Evolutionary conservation across 73 alveolate species (phyloP).

Genomic region (Halteria grandinella): DNA sequence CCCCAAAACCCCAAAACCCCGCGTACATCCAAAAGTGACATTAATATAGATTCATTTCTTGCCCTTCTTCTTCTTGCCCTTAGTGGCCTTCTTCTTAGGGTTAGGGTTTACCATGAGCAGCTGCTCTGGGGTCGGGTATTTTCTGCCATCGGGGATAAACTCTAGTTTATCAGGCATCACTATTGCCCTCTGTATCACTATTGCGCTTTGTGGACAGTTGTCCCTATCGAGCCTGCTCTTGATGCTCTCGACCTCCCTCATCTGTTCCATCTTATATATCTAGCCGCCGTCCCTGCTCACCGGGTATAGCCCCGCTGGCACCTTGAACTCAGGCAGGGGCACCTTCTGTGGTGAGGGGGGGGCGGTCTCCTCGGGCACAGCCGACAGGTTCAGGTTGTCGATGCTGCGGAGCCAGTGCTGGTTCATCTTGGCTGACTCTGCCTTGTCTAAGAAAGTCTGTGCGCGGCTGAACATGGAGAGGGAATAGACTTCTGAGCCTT

Average conservation of each 20-base stretch:
- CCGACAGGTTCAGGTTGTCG: conserved; percentile 8
- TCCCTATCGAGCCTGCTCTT: conserved; percentile 54
- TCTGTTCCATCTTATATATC: conserved; percentile 42
- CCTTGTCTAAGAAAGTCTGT: too few relatives aligned
- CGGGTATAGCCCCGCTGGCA: background rate
- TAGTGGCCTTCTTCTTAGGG: conserved; percentile 60
- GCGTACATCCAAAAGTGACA: too few relatives aligned
- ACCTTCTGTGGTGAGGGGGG: background rate
- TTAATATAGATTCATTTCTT: too few relatives aligned
- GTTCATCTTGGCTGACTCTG: conserved; percentile 18
- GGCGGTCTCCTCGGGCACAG: conserved; percentile 40
- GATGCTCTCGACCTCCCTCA: conserved; percentile 51
- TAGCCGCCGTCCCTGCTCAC: conserved; percentile 23
- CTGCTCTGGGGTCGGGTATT: conserved; percentile 36
- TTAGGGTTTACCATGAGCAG: conserved; percentile 61
- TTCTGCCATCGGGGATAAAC: conserved; percentile 2
- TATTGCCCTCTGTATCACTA: conserved; percentile 38
- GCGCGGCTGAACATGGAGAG: conserved; percentile 28
- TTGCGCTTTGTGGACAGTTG: conserved; percentile 21
- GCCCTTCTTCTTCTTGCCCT: conserved; percentile 46
- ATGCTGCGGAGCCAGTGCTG: conserved; percentile 2
- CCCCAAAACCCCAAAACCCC: too few relatives aligned
- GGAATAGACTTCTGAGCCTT: conserved; percentile 37
- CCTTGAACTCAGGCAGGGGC: conserved; percentile 35
- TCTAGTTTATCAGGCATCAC: conserved; percentile 57